phyloP scores from a whole-genome alignment of 2,329 filamentous ascomycete species.

The Colletotrichum musicola region DNA sequence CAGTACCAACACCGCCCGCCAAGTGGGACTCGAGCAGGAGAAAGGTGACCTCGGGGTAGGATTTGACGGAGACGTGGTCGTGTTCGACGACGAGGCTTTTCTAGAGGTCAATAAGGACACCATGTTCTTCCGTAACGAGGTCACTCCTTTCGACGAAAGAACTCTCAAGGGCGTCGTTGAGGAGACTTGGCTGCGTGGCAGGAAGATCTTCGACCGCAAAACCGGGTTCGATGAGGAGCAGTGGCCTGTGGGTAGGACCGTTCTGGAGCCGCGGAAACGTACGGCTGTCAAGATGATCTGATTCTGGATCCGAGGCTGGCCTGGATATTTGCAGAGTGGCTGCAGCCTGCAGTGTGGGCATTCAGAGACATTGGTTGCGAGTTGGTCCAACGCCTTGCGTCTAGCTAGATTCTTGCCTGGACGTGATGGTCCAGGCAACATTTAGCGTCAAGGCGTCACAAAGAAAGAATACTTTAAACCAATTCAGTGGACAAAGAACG shows the following conservation, averaged over 20 bases:
- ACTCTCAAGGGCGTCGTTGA: conserved; percentile 83
- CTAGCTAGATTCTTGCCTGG: too few relatives aligned
- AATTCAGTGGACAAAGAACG: too few relatives aligned
- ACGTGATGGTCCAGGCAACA: too few relatives aligned
- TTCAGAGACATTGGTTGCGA: too few relatives aligned
- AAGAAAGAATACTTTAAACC: too few relatives aligned
- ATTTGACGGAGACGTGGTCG: conserved; percentile 89
- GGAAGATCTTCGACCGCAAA: conserved; percentile 73
- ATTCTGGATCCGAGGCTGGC: too few relatives aligned
- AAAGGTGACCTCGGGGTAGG: conserved; percentile 88
- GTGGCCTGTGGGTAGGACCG: conserved; percentile 64
- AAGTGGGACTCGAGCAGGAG: conserved; percentile 84
- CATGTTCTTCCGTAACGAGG: conserved; percentile 63
- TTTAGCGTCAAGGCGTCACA: too few relatives aligned
- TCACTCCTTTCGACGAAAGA: conserved; percentile 76
- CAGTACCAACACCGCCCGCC: conserved; percentile 85
- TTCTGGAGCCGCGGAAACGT: conserved; percentile 59
- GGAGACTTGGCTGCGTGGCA: conserved; percentile 88
- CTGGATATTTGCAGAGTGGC: too few relatives aligned
- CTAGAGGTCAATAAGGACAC: conserved; percentile 81
- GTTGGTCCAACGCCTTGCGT: too few relatives aligned
- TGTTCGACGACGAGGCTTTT: conserved; percentile 87
- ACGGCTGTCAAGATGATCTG: too few relatives aligned
- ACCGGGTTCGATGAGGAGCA: conserved; percentile 62
- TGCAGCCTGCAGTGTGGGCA: too few relatives aligned